These are phyloP conservation scores for Astrothelium subdiscretum DNA, from an alignment of 495 filamentous ascomycete genomes.

Conservation along the genomic window DNA sequence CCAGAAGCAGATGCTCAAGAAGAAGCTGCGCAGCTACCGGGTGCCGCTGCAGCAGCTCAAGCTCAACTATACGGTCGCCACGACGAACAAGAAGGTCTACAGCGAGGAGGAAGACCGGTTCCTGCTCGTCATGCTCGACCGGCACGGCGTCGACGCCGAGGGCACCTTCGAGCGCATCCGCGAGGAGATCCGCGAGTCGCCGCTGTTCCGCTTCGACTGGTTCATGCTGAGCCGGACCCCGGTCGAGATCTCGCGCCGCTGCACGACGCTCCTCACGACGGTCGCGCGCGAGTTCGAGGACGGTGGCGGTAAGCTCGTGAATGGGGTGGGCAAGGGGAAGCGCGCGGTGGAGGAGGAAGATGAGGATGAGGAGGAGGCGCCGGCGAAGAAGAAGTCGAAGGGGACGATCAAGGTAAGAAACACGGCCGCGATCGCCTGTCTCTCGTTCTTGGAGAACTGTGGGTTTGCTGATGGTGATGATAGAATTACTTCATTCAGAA, in stretches of 20 bases:
- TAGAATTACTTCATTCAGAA: constrained; percentile 32
- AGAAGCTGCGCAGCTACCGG: constrained; percentile 91
- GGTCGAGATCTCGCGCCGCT: constrained; percentile 79
- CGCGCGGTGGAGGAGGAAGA: constrained; percentile 77
- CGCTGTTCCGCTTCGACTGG: constrained; percentile 97
- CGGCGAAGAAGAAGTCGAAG: constrained; percentile 88
- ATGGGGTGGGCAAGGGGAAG: constrained; percentile 51
- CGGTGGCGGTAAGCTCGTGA: constrained; percentile 26
- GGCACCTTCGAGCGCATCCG: constrained; percentile 30
- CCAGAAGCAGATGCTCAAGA: constrained; percentile 84
- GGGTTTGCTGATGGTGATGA: constrained; percentile 4
- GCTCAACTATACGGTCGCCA: constrained; percentile 96
- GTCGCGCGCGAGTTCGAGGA: constrained; percentile 86
- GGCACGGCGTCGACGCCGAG: constrained; percentile 55
- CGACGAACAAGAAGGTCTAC: constrained; percentile 99
- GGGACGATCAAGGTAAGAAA: constrained; percentile 55
- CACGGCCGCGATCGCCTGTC: background rate
- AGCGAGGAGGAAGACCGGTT: constrained; percentile 98
- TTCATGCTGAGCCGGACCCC: constrained; percentile 94
- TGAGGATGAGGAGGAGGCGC: constrained; percentile 55
- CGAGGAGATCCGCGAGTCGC: constrained; percentile 70
- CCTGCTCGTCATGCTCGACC: constrained; percentile 83
- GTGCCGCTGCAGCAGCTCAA: constrained; percentile 95
- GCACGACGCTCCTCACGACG: constrained; percentile 87
- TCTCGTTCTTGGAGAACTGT: background rate